These are phyloP conservation scores for Phytophthora idaei DNA, from an alignment of 352 stramenopile species.

Conservation along the genomic window DNA sequence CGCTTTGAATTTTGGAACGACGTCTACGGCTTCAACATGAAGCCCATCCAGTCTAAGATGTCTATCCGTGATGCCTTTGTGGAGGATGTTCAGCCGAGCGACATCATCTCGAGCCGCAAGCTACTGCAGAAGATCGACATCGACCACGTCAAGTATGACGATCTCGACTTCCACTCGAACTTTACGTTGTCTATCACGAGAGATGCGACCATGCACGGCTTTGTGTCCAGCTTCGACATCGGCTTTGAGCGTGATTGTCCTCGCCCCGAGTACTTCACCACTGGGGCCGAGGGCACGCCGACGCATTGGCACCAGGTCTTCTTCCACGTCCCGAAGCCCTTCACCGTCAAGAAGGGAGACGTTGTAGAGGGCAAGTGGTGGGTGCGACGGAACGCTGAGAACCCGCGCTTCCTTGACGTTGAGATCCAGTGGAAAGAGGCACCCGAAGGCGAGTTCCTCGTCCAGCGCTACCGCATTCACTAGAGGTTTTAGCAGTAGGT, in stretches of 20 bases:
- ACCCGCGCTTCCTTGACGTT: slow-evolving; percentile 94
- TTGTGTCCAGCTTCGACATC: slow-evolving; percentile 98
- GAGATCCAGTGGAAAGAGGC: slow-evolving; percentile 79
- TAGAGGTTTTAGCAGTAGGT: slow-evolving; percentile 44
- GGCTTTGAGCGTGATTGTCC: slow-evolving; percentile 92
- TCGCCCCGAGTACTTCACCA: slow-evolving; percentile 96
- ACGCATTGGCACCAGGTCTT: slow-evolving; percentile 99
- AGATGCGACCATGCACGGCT: slow-evolving; percentile 93
- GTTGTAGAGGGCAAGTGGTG: slow-evolving; percentile 85
- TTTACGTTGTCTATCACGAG: slow-evolving; percentile 90
- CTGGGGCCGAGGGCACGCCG: slow-evolving; percentile 85
- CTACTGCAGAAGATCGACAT: slow-evolving; percentile 91
- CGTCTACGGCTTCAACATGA: slow-evolving; percentile 99
- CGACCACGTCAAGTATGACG: slow-evolving; percentile 89
- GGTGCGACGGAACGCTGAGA: slow-evolving; percentile 89
- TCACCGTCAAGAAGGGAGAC: slow-evolving; percentile 81
- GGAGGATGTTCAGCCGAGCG: slow-evolving; percentile 91
- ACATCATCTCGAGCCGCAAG: slow-evolving; percentile 89
- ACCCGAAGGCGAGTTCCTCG: slow-evolving; percentile 41
- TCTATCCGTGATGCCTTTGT: slow-evolving; percentile 96
- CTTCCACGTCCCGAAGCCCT: slow-evolving; percentile 93
- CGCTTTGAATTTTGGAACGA: slow-evolving; percentile 95
- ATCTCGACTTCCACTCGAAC: slow-evolving; percentile 93
- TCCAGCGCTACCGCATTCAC: slow-evolving; percentile 81
- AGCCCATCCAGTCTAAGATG: slow-evolving; percentile 94